Percentiles rank a stretch among this genome's conserved stretches.
phyloP scores from a whole-genome alignment of 108 stramenopile species.

The Skeletonema costatum region DNA sequence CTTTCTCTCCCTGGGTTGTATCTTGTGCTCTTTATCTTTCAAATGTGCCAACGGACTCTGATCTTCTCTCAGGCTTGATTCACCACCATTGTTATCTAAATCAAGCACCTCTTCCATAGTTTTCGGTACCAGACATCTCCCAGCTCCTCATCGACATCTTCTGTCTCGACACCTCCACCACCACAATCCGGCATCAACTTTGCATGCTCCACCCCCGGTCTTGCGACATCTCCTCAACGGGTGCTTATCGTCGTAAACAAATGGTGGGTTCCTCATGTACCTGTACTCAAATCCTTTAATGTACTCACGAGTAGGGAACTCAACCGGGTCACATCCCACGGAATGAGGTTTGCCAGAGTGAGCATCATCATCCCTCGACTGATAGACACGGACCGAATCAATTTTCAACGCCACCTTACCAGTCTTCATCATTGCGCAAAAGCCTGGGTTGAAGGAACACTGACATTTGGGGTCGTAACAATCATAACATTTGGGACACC shows the following conservation, averaged over 20 bases:
- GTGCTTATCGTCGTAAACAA: conserved; percentile 72
- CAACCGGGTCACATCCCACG: conserved; percentile 87
- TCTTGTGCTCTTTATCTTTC: neutral
- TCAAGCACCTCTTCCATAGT: conserved; percentile 37
- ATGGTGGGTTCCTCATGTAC: conserved; percentile 82
- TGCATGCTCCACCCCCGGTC: conserved; percentile 82
- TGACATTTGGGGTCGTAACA: conserved; percentile 88
- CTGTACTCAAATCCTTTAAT: conserved; percentile 87
- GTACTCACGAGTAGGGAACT: conserved; percentile 84
- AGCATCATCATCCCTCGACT: conserved; percentile 71
- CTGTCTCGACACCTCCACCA: conserved; percentile 36
- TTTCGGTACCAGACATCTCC: neutral
- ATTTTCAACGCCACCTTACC: conserved; percentile 82
- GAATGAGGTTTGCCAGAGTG: conserved; percentile 74
- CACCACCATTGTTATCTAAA: conserved; percentile 20
- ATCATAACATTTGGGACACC: conserved; percentile 89
- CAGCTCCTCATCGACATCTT: conserved; percentile 28
- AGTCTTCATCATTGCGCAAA: conserved; percentile 87
- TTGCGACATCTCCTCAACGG: conserved; percentile 68
- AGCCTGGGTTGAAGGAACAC: conserved; percentile 84
- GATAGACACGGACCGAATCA: conserved; percentile 89
- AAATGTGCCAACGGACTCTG: conserved; percentile 16
- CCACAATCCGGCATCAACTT: conserved; percentile 82
- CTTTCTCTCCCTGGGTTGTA: conserved; percentile 1
- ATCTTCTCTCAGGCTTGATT: conserved; percentile 1